These are phyloP conservation scores for Nigrograna mackinnonii DNA, from an alignment of 2,329 filamentous ascomycete species.

Conservation along the genomic window DNA sequence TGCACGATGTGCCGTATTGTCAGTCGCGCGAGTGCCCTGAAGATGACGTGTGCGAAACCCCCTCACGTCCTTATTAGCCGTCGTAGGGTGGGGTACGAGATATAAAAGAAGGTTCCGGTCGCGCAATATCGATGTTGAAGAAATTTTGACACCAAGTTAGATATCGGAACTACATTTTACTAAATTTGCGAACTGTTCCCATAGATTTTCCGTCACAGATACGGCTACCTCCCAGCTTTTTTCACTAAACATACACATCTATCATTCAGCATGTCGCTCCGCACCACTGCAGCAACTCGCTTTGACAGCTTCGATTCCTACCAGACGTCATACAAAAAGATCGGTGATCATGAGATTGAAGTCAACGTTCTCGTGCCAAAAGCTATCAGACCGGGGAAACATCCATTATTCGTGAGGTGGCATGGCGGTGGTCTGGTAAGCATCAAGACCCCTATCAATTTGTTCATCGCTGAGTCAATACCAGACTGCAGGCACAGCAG, in stretches of 20 bases:
- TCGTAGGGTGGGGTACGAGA: not conserved
- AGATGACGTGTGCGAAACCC: not conserved
- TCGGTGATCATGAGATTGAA: constrained; percentile 41
- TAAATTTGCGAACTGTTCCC: too few species aligned
- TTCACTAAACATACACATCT: not conserved
- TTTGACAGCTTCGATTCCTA: constrained; percentile 45
- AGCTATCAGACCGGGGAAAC: constrained; percentile 31
- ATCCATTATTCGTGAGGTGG: constrained; percentile 47
- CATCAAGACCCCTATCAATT: not conserved
- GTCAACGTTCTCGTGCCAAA: constrained; percentile 47
- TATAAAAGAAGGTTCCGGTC: not conserved
- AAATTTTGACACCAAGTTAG: not conserved
- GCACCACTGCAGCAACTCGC: constrained; percentile 24
- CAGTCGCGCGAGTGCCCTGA: not conserved
- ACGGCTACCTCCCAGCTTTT: too few species aligned
- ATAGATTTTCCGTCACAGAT: too few species aligned
- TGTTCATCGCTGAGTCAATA: not conserved
- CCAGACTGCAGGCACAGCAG: constrained; percentile 24
- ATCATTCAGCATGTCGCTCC: constrained; percentile 1
- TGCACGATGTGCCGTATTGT: not conserved
- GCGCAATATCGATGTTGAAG: not conserved
- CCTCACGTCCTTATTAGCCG: not conserved
- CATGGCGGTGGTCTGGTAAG: constrained; percentile 48
- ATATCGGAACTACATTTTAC: too few species aligned
- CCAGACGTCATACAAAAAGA: constrained; percentile 46